Conservation (phyloP, 129 eudicot species). For the Escallonia herrerae region DNA sequence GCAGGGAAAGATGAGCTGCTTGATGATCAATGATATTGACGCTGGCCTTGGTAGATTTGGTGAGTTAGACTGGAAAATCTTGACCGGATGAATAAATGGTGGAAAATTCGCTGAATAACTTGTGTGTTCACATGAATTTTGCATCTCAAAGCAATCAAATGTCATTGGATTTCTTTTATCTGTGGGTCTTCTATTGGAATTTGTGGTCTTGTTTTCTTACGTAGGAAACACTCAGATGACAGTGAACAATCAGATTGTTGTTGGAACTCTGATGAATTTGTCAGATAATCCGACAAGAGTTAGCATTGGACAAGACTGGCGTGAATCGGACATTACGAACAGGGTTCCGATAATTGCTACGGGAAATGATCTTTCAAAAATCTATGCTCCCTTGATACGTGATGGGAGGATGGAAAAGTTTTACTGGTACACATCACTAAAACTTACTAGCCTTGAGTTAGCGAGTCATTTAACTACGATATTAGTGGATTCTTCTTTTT, state of each 20-base stretch:
- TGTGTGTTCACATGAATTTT: too few relatives aligned
- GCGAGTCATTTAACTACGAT: not conserved
- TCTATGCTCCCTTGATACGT: conserved; percentile 95
- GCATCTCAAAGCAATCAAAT: too few relatives aligned
- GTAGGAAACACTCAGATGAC: conserved; percentile 96
- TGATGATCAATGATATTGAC: conserved; percentile 92
- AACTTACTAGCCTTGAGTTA: conserved; percentile 6
- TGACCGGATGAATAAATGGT: conserved; percentile 28
- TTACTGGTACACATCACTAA: conserved; percentile 50
- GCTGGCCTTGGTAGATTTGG: conserved; percentile 99
- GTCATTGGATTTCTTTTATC: not conserved
- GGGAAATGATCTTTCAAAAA: conserved; percentile 86
- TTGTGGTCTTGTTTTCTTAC: conserved; percentile 15
- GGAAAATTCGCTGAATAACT: conserved; percentile 14
- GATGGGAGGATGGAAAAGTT: conserved; percentile 99
- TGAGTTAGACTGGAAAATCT: conserved; percentile 47
- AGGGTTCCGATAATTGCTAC: conserved; percentile 88
- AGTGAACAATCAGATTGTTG: conserved; percentile 95
- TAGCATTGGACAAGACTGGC: conserved; percentile 93
- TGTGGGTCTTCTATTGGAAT: conserved; percentile 3
- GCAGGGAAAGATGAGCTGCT: conserved; percentile 97
- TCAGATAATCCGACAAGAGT: conserved; percentile 95
- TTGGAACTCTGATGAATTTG: conserved; percentile 89
- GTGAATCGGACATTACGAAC: conserved; percentile 67
- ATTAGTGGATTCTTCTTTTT: conserved; percentile 4